Conservation (phyloP, 2,329 filamentous ascomycete genomes). For the Sphaerulina populicola region DNA sequence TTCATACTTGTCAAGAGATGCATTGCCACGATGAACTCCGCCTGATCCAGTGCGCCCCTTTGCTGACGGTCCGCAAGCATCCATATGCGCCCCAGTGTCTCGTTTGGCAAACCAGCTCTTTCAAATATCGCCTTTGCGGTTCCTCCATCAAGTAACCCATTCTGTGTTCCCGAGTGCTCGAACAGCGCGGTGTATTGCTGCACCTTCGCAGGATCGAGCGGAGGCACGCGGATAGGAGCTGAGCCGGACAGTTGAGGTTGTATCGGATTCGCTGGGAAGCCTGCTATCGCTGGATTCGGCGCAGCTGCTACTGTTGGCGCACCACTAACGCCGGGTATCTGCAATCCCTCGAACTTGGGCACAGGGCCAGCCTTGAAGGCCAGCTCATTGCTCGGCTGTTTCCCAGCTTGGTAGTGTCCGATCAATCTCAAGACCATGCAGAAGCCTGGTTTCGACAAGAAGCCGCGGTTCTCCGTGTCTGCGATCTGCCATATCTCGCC, state of each 20-base stretch:
- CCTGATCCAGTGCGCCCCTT: constrained; percentile 72
- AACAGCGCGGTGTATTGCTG: constrained; percentile 83
- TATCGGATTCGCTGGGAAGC: constrained; percentile 23
- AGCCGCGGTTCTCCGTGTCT: constrained; percentile 89
- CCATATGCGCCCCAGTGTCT: constrained; percentile 91
- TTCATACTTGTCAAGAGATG: constrained; percentile 90
- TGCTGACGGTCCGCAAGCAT: constrained; percentile 89
- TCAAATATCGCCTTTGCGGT: constrained; percentile 90
- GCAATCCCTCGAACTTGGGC: constrained; percentile 80
- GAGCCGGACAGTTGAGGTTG: constrained; percentile 32
- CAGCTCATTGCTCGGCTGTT: constrained; percentile 69
- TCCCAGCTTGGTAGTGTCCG: constrained; percentile 84
- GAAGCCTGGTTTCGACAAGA: constrained; percentile 87
- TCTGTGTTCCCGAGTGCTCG: constrained; percentile 73
- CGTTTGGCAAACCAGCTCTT: constrained; percentile 80
- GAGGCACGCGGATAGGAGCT: constrained; percentile 75
- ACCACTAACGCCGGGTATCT: constrained; percentile 31
- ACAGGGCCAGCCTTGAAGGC: constrained; percentile 81
- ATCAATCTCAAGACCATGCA: constrained; percentile 88
- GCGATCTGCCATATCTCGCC: constrained; percentile 99
- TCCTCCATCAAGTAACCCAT: constrained; percentile 63
- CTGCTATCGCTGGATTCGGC: constrained; percentile 21
- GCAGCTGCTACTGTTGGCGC: constrained; percentile 14
- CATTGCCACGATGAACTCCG: constrained; percentile 98
- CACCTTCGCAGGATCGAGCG: constrained; percentile 79